Evolutionary conservation across 805 yeast genomes (phyloP), one percentile per base, ranked within the genome.

Genomic region (Cyberlindnera amylophila): DNA sequence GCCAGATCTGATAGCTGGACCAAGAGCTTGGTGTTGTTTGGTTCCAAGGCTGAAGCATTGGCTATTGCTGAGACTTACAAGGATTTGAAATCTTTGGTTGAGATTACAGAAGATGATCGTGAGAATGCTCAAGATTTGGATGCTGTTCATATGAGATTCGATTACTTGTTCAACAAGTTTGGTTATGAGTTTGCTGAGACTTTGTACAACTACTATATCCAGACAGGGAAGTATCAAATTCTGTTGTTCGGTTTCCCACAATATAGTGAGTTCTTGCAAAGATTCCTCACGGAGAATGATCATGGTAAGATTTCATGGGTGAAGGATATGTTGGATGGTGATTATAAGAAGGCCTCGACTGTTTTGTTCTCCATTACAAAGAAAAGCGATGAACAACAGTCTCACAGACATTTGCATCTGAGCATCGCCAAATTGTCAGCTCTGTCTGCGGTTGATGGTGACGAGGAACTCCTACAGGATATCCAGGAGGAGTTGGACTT

Each of bases 361-460:
- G 66, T 70, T 1, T 63, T 88, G 24, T 53, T 67, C 3, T 55
- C 62, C 1, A 71, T 77, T 21, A 65, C 71, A 4, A 63, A 67
- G 12, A 58, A 69, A 4, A 47, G 57, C 3, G 72, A 71, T 14
- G 77, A 75, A 19, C 54, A 63, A 9, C 65, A 71, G 34, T 62
- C 62, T 11, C 73, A 72, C 50, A 74, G 73, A 52, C 77, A 73
- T 51, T 53, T 83, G 17, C 79, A 79, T 49, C 69, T 81, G 45
- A 82, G 87, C 43, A 62, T 88, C 38, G 90, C 95, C 2, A 88
- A 88, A 59, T 62, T 89, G 17, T 64, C 86, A 2, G 67, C 77
- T 1, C 55, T 85, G 15, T 81, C 80, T 0, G 54, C 49, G 3
- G 37, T 45, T 3, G 32, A 19, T 2, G 45, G 45, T 4, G 30